phyloP scores from a whole-genome alignment of 1,139 yeast genomes.

The Pichia terricola region DNA sequence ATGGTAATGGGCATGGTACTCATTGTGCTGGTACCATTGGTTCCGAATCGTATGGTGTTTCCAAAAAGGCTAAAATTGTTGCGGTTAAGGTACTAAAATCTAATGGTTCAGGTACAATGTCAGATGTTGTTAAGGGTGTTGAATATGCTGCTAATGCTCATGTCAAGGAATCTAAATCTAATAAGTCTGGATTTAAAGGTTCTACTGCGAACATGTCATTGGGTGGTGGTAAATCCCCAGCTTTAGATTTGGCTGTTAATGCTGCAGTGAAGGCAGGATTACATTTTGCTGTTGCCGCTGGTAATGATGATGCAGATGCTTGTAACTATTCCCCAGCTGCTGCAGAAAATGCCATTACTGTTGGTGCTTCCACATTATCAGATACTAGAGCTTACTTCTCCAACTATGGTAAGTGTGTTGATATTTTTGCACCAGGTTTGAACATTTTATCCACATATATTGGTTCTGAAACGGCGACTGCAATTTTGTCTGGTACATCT shows the following conservation, averaged over 20 bases:
- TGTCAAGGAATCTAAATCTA: conserved; percentile 44
- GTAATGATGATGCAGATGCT: conserved; percentile 80
- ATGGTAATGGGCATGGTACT: conserved; percentile 94
- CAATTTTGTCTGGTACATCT: conserved; percentile 92
- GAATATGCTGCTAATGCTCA: conserved; percentile 68
- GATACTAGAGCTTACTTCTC: conserved; percentile 75
- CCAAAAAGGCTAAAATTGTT: conserved; percentile 63
- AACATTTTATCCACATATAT: conserved; percentile 77
- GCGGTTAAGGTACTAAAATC: conserved; percentile 73
- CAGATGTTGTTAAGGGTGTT: conserved; percentile 74
- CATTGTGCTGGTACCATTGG: conserved; percentile 86
- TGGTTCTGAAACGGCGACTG: conserved; percentile 76
- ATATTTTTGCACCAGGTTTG: conserved; percentile 78
- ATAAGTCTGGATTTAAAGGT: conserved; percentile 64
- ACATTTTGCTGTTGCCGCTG: conserved; percentile 84
- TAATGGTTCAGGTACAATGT: conserved; percentile 72
- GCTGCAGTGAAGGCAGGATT: conserved; percentile 78
- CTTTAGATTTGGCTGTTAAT: conserved; percentile 72
- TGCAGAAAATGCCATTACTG: conserved; percentile 67
- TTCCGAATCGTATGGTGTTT: conserved; percentile 66
- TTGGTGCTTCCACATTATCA: conserved; percentile 71
- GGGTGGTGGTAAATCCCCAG: conserved; percentile 80
- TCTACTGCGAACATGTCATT: conserved; percentile 87
- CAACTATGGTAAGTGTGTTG: conserved; percentile 79
- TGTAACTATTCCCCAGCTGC: conserved; percentile 79